Evolutionary conservation across 306 rosid species (phyloP).

Genomic region (Lathyrus tuberosus): DNA sequence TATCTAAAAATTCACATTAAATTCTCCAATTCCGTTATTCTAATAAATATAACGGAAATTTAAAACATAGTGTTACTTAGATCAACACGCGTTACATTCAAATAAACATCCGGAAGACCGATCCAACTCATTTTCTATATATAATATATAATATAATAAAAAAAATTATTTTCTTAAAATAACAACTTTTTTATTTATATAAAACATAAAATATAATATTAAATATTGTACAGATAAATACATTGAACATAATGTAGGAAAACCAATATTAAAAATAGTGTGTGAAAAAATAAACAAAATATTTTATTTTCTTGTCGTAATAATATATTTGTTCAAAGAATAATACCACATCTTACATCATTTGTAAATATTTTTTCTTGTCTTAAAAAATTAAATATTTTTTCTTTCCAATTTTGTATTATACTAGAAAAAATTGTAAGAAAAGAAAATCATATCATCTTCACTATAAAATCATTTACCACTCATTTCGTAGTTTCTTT

Average conservation of each 20-base stretch:
- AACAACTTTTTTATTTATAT: neutral
- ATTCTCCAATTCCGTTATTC: neutral
- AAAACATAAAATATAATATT: neutral
- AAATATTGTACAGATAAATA: neutral
- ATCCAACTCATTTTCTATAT: neutral
- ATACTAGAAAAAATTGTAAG: too few relatives aligned
- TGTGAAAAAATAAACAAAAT: neutral
- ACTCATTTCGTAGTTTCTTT: slow-evolving; percentile 53
- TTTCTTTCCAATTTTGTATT: neutral
- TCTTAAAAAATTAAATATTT: neutral
- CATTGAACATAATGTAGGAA: neutral
- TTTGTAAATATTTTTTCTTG: neutral
- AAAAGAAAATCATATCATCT: neutral
- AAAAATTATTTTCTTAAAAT: neutral
- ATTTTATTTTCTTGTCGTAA: too few relatives aligned
- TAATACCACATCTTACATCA: too few relatives aligned
- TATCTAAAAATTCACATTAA: neutral
- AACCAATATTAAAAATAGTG: neutral
- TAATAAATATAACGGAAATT: neutral
- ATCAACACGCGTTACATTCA: neutral
- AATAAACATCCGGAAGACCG: neutral
- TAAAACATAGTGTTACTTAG: neutral
- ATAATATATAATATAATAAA: neutral
- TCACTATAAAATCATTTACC: slow-evolving; percentile 64
- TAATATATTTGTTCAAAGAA: too few relatives aligned